Percentiles rank a stretch among this genome's conserved stretches.
Evolutionary conservation across 108 stramenopile species (phyloP).

Genomic region (Conticribra weissflogii): DNA sequence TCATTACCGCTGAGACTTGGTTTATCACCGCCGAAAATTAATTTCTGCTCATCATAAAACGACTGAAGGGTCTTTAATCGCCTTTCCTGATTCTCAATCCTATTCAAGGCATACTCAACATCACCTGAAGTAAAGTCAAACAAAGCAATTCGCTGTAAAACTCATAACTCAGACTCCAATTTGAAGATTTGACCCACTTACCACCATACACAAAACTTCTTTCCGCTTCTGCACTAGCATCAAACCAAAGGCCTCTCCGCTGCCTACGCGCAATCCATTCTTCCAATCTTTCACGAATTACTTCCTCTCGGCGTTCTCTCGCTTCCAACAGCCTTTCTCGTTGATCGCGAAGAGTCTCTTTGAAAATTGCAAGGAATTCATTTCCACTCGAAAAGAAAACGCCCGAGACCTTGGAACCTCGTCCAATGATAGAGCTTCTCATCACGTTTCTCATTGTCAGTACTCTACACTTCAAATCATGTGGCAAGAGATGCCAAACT

Average conservation of each 20-base stretch:
- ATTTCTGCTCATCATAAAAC: conserved; percentile 55
- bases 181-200: too few species aligned
- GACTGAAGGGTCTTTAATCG: conserved; percentile 39
- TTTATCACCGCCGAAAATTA: conserved; percentile 29
- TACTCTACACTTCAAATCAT: conserved; percentile 40
- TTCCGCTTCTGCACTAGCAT: conserved; percentile 30
- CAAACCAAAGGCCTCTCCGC: conserved; percentile 44
- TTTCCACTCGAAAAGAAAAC: conserved; percentile 43
- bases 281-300: conserved; percentile 43
- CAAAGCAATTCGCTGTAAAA: too few species aligned
- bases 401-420: conserved; percentile 50
- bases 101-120: conserved; percentile 33
- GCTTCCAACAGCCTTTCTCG: conserved; percentile 48
- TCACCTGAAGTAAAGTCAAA: too few species aligned
- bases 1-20: too few species aligned
- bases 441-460: conserved; percentile 52
- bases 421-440: conserved; percentile 48
- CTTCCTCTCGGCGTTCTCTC: conserved; percentile 30
- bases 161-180: too few species aligned
- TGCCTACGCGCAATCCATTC: conserved; percentile 38
- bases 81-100: conserved; percentile 41
- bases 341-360: conserved; percentile 39
- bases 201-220: conserved; percentile 40
- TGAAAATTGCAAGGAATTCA: conserved; percentile 57
- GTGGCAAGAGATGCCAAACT: conserved; percentile 43